Percentiles rank a stretch among this genome's conserved stretches.
Conservation (phyloP, 352 stramenopile species). For the Globisporangium mamillatum region DNA sequence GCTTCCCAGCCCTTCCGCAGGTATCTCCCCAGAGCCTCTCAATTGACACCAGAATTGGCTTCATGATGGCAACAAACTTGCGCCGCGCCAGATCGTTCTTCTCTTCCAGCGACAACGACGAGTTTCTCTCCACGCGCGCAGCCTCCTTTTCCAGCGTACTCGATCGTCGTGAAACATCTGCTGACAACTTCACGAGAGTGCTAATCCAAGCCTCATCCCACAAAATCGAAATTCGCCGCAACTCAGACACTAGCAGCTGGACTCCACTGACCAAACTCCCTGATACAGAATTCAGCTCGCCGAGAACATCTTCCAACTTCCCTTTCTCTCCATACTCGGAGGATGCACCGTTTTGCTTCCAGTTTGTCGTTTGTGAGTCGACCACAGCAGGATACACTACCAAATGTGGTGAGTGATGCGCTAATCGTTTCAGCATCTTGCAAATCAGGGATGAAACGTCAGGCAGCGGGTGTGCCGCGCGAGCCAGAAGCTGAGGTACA, state of each 20-base stretch:
- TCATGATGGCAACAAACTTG: conserved; percentile 84
- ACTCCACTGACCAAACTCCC: conserved; percentile 50
- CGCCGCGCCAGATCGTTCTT: conserved; percentile 62
- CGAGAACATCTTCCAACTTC: conserved; percentile 38
- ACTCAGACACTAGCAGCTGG: conserved; percentile 60
- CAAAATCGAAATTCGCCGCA: conserved; percentile 75
- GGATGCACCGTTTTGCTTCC: not conserved
- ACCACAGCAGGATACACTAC: conserved; percentile 80
- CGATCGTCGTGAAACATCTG: conserved; percentile 62
- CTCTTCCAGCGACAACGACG: conserved; percentile 50
- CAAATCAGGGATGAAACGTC: conserved; percentile 49
- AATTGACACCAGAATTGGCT: conserved; percentile 66
- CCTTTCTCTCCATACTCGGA: conserved; percentile 1
- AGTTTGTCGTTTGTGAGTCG: conserved; percentile 32
- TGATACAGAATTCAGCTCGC: conserved; percentile 38
- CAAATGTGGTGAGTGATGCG: conserved; percentile 50
- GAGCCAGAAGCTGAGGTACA: conserved; percentile 72
- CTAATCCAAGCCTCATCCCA: conserved; percentile 85
- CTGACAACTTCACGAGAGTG: conserved; percentile 65
- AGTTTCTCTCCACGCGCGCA: conserved; percentile 65
- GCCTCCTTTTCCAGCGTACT: conserved; percentile 80
- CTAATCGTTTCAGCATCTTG: conserved; percentile 64
- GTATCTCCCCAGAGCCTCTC: conserved; percentile 69
- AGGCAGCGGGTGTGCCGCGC: conserved; percentile 51
- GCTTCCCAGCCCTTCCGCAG: conserved; percentile 27